Percentiles rank a stretch among this genome's conserved stretches.
Evolutionary conservation across 2,329 filamentous ascomycete genomes (phyloP).

Genomic region (Trematosphaeria pertusa): DNA sequence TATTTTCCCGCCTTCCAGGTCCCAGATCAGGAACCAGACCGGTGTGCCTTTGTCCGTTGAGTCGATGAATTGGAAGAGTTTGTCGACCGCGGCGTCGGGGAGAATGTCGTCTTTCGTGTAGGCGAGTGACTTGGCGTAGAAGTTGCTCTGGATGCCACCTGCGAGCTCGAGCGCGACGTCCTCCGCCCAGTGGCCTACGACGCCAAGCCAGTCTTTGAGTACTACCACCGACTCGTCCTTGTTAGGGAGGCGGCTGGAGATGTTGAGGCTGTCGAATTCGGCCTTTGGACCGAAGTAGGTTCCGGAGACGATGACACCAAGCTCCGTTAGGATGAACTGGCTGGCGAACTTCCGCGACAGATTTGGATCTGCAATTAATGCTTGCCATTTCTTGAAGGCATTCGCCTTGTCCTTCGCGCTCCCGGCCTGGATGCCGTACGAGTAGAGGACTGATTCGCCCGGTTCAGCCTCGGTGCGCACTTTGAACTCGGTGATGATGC

Average conservation of each 20-base stretch:
- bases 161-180: conserved; percentile 38
- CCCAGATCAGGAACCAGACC: conserved; percentile 45
- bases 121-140: conserved; percentile 45
- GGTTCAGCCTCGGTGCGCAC: conserved; percentile 46
- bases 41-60: conserved; percentile 39
- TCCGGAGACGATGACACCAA: conserved; percentile 40
- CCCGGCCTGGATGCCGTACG: conserved; percentile 39
- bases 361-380: conserved; percentile 37
- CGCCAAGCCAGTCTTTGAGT: conserved; percentile 42
- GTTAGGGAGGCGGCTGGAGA: conserved; percentile 32
- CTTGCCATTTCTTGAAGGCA: conserved; percentile 46
- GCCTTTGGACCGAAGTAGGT: conserved; percentile 42
- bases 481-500: conserved; percentile 51
- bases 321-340: conserved; percentile 40
- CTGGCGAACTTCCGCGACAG: conserved; percentile 44
- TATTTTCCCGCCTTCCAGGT: conserved; percentile 42
- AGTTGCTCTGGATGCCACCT: conserved; percentile 39
- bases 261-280: conserved; percentile 45
- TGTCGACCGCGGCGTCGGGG: conserved; percentile 36
- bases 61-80: conserved; percentile 42
- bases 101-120: conserved; percentile 42
- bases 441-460: conserved; percentile 39
- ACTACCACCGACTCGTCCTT: conserved; percentile 31
- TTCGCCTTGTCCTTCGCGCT: conserved; percentile 29
- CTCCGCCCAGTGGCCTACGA: conserved; percentile 42